Conservation (phyloP, 768 basidiomycete species). For the Termitomyces sp. region DNA sequence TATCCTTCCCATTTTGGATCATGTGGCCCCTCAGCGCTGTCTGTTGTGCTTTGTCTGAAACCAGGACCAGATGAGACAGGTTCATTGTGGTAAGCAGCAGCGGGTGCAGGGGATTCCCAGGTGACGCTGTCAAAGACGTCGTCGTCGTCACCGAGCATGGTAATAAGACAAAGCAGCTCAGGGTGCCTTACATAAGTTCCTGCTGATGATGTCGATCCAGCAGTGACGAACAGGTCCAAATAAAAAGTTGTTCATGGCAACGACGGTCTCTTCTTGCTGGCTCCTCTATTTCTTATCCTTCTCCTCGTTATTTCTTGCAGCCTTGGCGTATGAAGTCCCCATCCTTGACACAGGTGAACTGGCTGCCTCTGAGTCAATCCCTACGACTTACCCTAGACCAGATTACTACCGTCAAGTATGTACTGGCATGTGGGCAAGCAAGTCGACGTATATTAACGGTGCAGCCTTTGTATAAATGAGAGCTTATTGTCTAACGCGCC, state of each 20-base stretch:
- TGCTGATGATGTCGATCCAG: slow-evolving; percentile 12
- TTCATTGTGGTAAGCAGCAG: slow-evolving; percentile 44
- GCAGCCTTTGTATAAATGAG: slow-evolving; percentile 10
- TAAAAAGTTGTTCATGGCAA: slow-evolving; percentile 17
- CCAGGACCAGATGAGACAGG: slow-evolving; percentile 57
- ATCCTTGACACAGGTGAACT: slow-evolving; percentile 56
- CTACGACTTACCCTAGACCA: slow-evolving; percentile 10
- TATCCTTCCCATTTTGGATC: slow-evolving; percentile 92
- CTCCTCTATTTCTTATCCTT: slow-evolving; percentile 18
- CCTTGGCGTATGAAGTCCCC: slow-evolving; percentile 54
- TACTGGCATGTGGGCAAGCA: slow-evolving; percentile 89
- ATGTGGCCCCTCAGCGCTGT: slow-evolving; percentile 67
- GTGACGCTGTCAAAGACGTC: slow-evolving; percentile 91
- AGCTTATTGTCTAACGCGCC: slow-evolving; percentile 3
- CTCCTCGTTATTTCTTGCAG: slow-evolving; percentile 28
- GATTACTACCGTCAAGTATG: slow-evolving; percentile 89
- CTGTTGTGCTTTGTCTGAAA: slow-evolving; percentile 75
- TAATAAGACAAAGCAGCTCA: slow-evolving; percentile 7
- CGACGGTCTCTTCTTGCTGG: slow-evolving; percentile 16
- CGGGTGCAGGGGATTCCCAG: slow-evolving; percentile 70
- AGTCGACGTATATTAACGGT: slow-evolving; percentile 83
- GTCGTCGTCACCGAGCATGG: slow-evolving; percentile 81
- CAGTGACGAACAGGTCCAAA: slow-evolving; percentile 29
- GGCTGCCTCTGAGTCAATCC: slow-evolving; percentile 3
- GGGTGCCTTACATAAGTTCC: slow-evolving; percentile 12